A percentile compares a stretch with the other conserved stretches of the same genome.
Conservation (phyloP, 2,329 filamentous ascomycete species). For the Nothophaeocryptopus gaeumannii region DNA sequence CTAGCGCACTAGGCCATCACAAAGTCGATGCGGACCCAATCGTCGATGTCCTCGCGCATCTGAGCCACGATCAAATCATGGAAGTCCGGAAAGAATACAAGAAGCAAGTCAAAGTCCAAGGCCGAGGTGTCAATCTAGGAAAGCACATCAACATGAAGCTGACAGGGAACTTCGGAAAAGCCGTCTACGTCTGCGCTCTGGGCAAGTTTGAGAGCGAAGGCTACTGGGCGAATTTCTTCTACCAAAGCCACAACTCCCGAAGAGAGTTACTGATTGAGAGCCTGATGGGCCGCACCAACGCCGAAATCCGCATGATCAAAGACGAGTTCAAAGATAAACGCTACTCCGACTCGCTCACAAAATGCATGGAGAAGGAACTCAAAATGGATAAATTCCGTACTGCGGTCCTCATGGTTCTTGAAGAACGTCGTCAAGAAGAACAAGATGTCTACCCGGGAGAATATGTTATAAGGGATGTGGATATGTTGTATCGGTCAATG, state of each 20-base stretch:
- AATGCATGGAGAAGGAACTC: slow-evolving; percentile 88
- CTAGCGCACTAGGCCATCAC: slow-evolving; percentile 66
- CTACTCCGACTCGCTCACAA: slow-evolving; percentile 74
- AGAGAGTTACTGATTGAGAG: slow-evolving; percentile 89
- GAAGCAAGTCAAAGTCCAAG: slow-evolving; percentile 76
- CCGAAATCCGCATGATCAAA: slow-evolving; percentile 85
- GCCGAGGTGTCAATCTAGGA: slow-evolving; percentile 77
- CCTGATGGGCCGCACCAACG: slow-evolving; percentile 83
- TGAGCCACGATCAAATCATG: slow-evolving; percentile 85
- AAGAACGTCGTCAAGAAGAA: slow-evolving; percentile 81
- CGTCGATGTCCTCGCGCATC: slow-evolving; percentile 76
- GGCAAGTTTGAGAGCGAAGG: slow-evolving; percentile 90
- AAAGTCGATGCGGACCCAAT: slow-evolving; percentile 67
- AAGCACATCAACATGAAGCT: slow-evolving; percentile 84
- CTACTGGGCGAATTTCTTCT: slow-evolving; percentile 98
- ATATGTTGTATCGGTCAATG: slow-evolving; percentile 67
- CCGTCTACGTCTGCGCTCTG: slow-evolving; percentile 83
- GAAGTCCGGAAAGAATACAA: slow-evolving; percentile 89
- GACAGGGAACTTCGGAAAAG: slow-evolving; percentile 77
- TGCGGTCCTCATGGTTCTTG: slow-evolving; percentile 78
- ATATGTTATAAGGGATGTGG: slow-evolving; percentile 61
- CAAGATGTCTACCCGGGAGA: slow-evolving; percentile 61
- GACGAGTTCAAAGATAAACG: slow-evolving; percentile 87
- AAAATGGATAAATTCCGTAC: slow-evolving; percentile 95
- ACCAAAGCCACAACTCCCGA: slow-evolving; percentile 79